These are phyloP conservation scores for Boletus vinaceobasis DNA, from an alignment of 768 basidiomycete genomes.

Conservation along the genomic window DNA sequence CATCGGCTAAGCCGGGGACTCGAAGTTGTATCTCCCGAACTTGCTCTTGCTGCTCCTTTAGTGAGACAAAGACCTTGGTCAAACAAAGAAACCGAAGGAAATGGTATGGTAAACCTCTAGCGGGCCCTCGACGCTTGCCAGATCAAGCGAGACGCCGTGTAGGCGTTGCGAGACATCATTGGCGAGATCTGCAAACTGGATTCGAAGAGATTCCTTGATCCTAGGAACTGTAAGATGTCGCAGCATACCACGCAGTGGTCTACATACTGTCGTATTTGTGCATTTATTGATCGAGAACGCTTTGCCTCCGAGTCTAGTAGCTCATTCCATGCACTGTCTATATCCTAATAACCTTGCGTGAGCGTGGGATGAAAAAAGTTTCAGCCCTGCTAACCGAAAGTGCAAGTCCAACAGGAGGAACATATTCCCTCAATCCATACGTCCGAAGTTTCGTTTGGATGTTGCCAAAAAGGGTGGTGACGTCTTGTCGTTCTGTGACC, in stretches of 20 bases:
- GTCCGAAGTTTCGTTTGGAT: slow-evolving; percentile 92
- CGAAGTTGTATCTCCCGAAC: slow-evolving; percentile 62
- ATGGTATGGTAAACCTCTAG: slow-evolving; percentile 53
- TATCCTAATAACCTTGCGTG: slow-evolving; percentile 41
- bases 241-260: background rate
- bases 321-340: slow-evolving; percentile 74
- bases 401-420: slow-evolving; percentile 69
- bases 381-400: slow-evolving; percentile 42
- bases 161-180: slow-evolving; percentile 73
- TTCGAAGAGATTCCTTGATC: slow-evolving; percentile 78
- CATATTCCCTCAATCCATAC: slow-evolving; percentile 81
- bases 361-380: background rate
- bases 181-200: slow-evolving; percentile 72
- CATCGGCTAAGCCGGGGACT: slow-evolving; percentile 61
- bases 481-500: slow-evolving; percentile 87
- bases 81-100: slow-evolving; percentile 6
- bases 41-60: slow-evolving; percentile 70
- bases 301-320: slow-evolving; percentile 73
- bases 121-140: slow-evolving; percentile 73
- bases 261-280: slow-evolving; percentile 80
- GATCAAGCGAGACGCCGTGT: slow-evolving; percentile 61
- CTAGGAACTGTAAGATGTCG: slow-evolving; percentile 36
- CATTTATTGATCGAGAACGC: slow-evolving; percentile 80
- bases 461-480: slow-evolving; percentile 85
- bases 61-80: background rate